phyloP scores from a whole-genome alignment of 148 eudicot genomes.

The Suaeda aralocaspica region DNA sequence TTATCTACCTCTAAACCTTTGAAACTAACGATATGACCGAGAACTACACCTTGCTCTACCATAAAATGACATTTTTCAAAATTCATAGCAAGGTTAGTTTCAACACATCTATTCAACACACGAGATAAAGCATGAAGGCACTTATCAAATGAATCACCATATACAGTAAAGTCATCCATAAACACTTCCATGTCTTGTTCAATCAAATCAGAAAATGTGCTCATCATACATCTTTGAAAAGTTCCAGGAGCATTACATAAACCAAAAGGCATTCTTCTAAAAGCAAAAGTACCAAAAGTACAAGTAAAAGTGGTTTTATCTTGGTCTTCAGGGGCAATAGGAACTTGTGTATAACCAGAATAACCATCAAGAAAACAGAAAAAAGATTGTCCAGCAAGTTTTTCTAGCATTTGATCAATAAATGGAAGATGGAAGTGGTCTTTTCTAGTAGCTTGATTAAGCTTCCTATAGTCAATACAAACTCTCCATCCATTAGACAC shows the following conservation, averaged over 20 bases:
- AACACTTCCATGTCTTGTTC: slow-evolving; percentile 6
- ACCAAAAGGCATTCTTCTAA: neutral
- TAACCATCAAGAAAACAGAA: neutral
- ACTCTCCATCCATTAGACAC: neutral
- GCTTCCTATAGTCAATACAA: neutral
- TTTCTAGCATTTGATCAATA: slow-evolving; percentile 12
- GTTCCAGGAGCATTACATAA: neutral
- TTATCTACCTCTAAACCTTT: slow-evolving; percentile 19
- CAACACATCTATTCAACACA: slow-evolving; percentile 5
- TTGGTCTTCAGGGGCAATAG: neutral
- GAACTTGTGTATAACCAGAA: neutral
- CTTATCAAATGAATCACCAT: slow-evolving; percentile 10
- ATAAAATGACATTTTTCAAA: slow-evolving; percentile 14
- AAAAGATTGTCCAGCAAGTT: neutral
- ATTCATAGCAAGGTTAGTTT: slow-evolving; percentile 12
- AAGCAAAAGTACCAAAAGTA: neutral
- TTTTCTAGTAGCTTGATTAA: neutral
- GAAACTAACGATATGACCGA: slow-evolving; percentile 2
- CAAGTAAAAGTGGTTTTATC: slow-evolving; percentile 7
- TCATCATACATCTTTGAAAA: neutral
- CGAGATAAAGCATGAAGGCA: slow-evolving; percentile 1
- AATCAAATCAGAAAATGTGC: slow-evolving; percentile 6
- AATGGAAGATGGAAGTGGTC: neutral
- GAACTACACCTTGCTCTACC: slow-evolving; percentile 15
- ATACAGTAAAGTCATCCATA: slow-evolving; percentile 8